Conservation (phyloP, 2,329 filamentous ascomycete genomes). For the Coleophoma cylindrospora region DNA sequence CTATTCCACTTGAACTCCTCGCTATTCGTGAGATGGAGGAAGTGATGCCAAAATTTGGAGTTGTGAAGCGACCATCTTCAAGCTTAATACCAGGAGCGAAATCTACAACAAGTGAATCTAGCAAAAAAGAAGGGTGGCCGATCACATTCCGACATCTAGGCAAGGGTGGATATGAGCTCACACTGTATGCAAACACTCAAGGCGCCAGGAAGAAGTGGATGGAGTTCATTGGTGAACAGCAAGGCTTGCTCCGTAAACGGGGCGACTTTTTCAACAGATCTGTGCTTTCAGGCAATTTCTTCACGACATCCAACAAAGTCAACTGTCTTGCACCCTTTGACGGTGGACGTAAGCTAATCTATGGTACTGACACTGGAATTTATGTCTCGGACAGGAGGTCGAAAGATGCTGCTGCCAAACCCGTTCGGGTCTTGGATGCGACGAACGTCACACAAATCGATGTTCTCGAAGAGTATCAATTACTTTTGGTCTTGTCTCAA, state of each 20-base stretch:
- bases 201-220: constrained; percentile 94
- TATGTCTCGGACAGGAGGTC: constrained; percentile 88
- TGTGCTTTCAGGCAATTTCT: constrained; percentile 54
- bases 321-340: constrained; percentile 95
- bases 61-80: constrained; percentile 82
- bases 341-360: constrained; percentile 89
- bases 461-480: constrained; percentile 89
- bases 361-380: constrained; percentile 90
- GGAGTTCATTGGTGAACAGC: constrained; percentile 88
- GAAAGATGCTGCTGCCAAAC: constrained; percentile 69
- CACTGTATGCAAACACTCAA: constrained; percentile 80
- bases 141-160: constrained; percentile 96
- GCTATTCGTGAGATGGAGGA: constrained; percentile 97
- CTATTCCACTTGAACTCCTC: constrained; percentile 88
- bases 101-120: constrained; percentile 41
- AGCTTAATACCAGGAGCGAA: constrained; percentile 67
- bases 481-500: constrained; percentile 86
- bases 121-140: constrained; percentile 76
- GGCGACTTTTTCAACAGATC: constrained; percentile 85
- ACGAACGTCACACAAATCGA: constrained; percentile 91
- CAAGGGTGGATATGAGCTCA: constrained; percentile 90
- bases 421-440: constrained; percentile 79
- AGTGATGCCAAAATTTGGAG: constrained; percentile 74
- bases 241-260: constrained; percentile 78
- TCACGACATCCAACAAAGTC: constrained; percentile 69